Evolutionary conservation across 2,329 filamentous ascomycete species (phyloP).

Genomic region (Dryadomyces quercus-mongolicae): DNA sequence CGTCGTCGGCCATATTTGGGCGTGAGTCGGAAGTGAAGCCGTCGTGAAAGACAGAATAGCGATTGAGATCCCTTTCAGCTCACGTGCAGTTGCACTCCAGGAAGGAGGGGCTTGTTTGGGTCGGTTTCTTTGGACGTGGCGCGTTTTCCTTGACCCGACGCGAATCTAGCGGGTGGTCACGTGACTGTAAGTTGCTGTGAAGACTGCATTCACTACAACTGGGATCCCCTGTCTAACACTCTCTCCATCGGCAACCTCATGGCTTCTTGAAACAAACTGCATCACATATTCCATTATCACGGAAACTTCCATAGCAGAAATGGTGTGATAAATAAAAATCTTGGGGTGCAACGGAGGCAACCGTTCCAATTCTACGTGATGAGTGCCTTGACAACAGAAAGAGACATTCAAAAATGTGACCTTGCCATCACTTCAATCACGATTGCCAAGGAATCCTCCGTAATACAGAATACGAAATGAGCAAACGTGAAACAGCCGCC

Average conservation of each 20-base stretch:
- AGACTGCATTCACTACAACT: neutral
- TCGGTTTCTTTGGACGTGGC: neutral
- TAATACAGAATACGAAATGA: neutral
- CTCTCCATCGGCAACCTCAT: no score
- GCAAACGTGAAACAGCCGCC: neutral
- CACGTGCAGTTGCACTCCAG: neutral
- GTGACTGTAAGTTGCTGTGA: neutral
- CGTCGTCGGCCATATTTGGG: slow-evolving; percentile 2
- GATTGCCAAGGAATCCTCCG: neutral
- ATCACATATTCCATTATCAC: no score
- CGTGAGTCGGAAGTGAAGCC: neutral
- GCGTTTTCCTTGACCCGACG: neutral
- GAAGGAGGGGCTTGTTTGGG: neutral
- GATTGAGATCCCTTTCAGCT: neutral
- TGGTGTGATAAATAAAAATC: no score
- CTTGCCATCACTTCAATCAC: neutral
- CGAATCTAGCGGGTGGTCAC: neutral
- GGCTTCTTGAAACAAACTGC: no score
- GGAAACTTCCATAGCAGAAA: no score
- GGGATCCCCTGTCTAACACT: no score
- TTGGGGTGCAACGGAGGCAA: no score
- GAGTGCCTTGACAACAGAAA: neutral
- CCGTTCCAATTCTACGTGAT: neutral
- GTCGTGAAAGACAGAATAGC: neutral
- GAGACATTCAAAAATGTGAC: neutral